A percentile compares a stretch with the other conserved stretches of the same genome.
phyloP scores from a whole-genome alignment of 495 filamentous ascomycete species.

The Neurospora hispaniola region DNA sequence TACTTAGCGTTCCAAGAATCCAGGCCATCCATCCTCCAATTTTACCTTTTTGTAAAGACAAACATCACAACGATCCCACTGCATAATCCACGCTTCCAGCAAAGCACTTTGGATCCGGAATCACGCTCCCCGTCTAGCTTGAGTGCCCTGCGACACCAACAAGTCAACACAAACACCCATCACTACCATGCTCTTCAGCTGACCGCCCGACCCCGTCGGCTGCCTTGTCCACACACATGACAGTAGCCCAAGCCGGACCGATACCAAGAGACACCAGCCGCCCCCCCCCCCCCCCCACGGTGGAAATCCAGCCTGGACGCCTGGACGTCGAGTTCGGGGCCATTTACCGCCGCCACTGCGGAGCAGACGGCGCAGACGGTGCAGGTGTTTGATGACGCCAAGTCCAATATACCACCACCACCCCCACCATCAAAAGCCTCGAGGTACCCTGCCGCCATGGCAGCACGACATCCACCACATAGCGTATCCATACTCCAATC shows the following conservation, averaged over 20 bases:
- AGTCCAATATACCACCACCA: not conserved
- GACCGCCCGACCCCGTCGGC: not conserved
- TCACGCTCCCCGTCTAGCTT: not conserved
- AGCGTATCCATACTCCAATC: not conserved
- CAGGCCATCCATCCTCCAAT: not conserved
- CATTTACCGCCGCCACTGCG: not conserved
- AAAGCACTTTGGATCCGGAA: not conserved
- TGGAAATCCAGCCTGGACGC: not conserved
- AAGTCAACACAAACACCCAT: not conserved
- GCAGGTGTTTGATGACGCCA: not conserved
- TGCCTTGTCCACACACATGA: not conserved
- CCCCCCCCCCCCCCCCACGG: not conserved
- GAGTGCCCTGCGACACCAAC: not conserved
- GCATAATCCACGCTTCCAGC: not conserved
- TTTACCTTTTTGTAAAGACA: not conserved
- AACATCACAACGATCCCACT: not conserved
- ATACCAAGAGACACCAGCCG: not conserved
- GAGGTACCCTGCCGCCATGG: constrained; percentile 1
- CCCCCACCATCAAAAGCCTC: not conserved
- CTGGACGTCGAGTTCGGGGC: not conserved
- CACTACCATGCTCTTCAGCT: not conserved
- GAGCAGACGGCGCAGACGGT: not conserved
- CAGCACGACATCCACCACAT: constrained; percentile 2
- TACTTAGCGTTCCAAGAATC: not conserved
- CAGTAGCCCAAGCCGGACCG: not conserved